Evolutionary conservation across 495 filamentous ascomycete genomes (phyloP), one percentile per base, ranked within the genome.

Genomic region (Penicillium coprophilum): DNA sequence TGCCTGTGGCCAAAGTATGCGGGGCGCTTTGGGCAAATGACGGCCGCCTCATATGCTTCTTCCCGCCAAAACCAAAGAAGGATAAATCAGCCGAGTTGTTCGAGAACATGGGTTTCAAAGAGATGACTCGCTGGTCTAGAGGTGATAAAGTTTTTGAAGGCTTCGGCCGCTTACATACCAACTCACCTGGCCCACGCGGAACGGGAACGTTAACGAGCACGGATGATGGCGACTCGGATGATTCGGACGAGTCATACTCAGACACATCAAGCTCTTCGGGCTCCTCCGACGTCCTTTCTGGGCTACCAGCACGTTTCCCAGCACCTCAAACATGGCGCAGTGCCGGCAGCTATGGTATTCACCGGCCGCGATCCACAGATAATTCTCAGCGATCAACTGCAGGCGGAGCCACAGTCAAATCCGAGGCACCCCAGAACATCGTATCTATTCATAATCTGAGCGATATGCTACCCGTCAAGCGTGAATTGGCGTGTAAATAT

Each of bases 21-120:
- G 89, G 91, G 44, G 88, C 87, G 12, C 75, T 84, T 13, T 96
- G 91, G 77, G 85, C 89, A 15, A 81, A 84, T 46, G 83, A 90
- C 61, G 92, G 92, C 21, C 83, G 82, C 44, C 78, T 97, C 8
- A 83, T 92, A 20, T 95, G 91, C 73, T 95, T 93, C 62, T 95
- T 96, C 62, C 89, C 88, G 3, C 86, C 87, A 8, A 92, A 90
- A 4, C 86, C 87, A 10, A 92, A 90, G 67, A 85, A 87, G 64
- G 87, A 91, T 52, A 87, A 84, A 57, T 80, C 86, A 21, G 80
- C 77, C 34, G 82, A 82, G 12, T 63, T 91, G 12, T 78, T 92
- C 24, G 80, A 86, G 34, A 77, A 86, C 8, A 68, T 86, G 20
- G 77, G 80, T 4, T 82, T 87, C 39, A 79, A 79, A 41, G 81